A percentile compares a stretch with the other conserved stretches of the same genome.
These are phyloP conservation scores for Psilocybe sp. DNA, from an alignment of 768 basidiomycete genomes.

Conservation along the genomic window DNA sequence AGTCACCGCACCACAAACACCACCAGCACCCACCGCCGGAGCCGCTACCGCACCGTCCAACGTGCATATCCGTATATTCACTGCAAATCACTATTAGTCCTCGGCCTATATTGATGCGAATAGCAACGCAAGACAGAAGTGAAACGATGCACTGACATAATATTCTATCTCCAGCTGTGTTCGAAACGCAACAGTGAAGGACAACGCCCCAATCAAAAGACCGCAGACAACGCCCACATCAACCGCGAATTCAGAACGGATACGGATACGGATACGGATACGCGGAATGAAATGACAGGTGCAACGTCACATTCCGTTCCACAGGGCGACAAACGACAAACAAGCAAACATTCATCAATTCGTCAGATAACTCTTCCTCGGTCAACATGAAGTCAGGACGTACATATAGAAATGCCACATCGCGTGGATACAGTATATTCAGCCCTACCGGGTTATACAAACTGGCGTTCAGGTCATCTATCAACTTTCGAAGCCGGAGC, in stretches of 20 bases:
- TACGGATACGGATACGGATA: too few relatives aligned
- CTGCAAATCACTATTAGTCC: too few relatives aligned
- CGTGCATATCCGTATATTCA: too few relatives aligned
- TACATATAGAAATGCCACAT: slow-evolving; percentile 89
- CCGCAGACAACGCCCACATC: too few relatives aligned
- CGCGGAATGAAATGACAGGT: too few relatives aligned
- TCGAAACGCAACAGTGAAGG: background rate
- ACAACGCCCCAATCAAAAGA: too few relatives aligned
- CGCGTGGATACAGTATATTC: slow-evolving; percentile 81
- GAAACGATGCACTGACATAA: slow-evolving; percentile 55
- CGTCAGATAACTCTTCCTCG: slow-evolving; percentile 5
- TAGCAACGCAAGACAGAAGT: background rate
- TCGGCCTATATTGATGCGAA: too few relatives aligned
- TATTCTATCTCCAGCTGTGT: slow-evolving; percentile 91
- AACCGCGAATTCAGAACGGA: too few relatives aligned
- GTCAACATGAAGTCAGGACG: slow-evolving; percentile 32
- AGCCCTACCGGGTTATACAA: slow-evolving; percentile 86
- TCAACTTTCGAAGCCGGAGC: slow-evolving; percentile 53
- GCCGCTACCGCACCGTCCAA: too few relatives aligned
- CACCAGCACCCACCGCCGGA: too few relatives aligned
- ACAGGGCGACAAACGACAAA: background rate
- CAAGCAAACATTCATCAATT: slow-evolving; percentile 6
- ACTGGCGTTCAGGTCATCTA: slow-evolving; percentile 67
- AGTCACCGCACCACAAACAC: too few relatives aligned
- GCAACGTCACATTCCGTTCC: too few relatives aligned